These are phyloP conservation scores for Priceomyces castillae DNA, from an alignment of 805 yeast species.

Conservation along the genomic window DNA sequence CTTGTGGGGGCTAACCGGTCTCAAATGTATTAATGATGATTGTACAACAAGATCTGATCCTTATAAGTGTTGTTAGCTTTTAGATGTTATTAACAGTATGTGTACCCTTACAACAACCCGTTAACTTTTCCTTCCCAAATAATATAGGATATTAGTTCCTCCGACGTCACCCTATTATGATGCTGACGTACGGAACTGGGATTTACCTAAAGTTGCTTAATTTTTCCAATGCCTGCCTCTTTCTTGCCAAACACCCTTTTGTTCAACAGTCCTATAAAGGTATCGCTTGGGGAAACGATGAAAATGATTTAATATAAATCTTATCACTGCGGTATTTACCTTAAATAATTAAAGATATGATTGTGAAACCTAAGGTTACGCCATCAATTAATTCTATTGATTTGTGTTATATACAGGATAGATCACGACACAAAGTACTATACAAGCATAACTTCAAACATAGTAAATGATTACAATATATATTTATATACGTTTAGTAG, in stretches of 20 bases:
- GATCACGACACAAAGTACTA: not conserved
- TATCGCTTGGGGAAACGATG: not conserved
- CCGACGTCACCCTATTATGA: no score
- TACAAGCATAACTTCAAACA: not conserved
- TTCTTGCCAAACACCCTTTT: no score
- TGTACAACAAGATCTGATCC: no score
- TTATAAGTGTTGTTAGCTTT: no score
- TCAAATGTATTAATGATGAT: no score
- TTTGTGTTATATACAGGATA: slow-evolving; percentile 1
- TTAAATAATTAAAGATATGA: not conserved
- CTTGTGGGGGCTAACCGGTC: no score
- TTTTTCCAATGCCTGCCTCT: no score
- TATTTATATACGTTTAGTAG: not conserved
- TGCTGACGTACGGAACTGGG: not conserved
- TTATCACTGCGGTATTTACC: not conserved
- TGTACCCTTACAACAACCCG: no score
- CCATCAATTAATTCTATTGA: not conserved
- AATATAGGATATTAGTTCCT: no score
- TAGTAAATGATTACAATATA: not conserved
- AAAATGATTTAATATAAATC: not conserved
- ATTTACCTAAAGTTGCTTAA: not conserved
- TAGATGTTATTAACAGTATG: no score
- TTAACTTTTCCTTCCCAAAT: no score
- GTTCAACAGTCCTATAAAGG: not conserved
- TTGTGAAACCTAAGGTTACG: slow-evolving; percentile 3